phyloP scores from a whole-genome alignment of 1,284 basidiomycete genomes.

The Cutaneotrichosporon cyanovorans region DNA sequence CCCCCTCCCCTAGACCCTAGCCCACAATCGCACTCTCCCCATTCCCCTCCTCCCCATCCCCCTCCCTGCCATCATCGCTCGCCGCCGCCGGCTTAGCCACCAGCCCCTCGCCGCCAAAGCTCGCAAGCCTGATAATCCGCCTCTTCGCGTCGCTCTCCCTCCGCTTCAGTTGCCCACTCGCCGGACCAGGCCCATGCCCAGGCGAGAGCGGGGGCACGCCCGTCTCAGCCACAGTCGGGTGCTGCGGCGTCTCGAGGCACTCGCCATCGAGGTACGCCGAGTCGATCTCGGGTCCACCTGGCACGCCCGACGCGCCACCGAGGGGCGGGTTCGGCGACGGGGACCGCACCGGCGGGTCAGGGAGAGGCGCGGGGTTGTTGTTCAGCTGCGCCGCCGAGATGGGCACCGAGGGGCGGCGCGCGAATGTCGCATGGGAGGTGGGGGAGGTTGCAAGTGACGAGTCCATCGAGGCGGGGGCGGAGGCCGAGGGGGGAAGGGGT shows the following conservation, averaged over 20 bases:
- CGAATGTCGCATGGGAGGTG: background rate
- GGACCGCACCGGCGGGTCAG: conserved; percentile 6
- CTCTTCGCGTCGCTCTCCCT: conserved; percentile 21
- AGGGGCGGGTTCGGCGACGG: conserved; percentile 7
- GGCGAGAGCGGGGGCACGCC: conserved; percentile 17
- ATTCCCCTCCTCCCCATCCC: background rate
- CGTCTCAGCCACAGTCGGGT: conserved; percentile 42
- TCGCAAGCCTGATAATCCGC: conserved; percentile 36
- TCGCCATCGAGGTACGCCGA: conserved; percentile 30
- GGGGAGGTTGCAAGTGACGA: background rate
- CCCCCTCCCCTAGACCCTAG: background rate
- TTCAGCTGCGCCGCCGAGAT: conserved; percentile 38
- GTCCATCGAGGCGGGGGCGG: background rate
- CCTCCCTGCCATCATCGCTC: background rate
- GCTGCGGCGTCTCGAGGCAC: conserved; percentile 2
- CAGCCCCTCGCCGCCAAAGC: conserved; percentile 40
- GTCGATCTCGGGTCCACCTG: conserved; percentile 8
- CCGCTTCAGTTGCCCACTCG: conserved; percentile 35
- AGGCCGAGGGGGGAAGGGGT: background rate
- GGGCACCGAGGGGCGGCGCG: background rate
- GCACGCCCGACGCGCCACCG: background rate
- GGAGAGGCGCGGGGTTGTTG: conserved; percentile 28
- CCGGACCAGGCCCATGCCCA: conserved; percentile 19
- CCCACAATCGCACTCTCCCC: background rate
- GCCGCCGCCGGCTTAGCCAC: conserved; percentile 23